phyloP scores from a whole-genome alignment of 306 rosid species.

The Morella rubra region DNA sequence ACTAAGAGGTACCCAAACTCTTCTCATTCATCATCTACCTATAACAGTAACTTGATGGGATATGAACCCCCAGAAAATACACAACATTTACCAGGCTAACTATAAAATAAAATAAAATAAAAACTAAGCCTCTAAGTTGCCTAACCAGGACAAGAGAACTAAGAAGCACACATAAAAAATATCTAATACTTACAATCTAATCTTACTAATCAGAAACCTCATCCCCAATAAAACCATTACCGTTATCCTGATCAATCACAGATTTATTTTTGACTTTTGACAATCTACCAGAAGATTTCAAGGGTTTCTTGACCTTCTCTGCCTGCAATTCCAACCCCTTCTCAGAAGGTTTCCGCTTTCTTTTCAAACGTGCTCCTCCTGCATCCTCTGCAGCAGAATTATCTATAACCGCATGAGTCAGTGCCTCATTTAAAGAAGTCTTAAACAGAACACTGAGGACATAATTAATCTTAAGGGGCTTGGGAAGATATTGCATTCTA shows the following conservation, averaged over 20 bases:
- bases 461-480: background rate
- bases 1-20: background rate
- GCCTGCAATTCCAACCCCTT: conserved; percentile 86
- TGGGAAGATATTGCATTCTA: background rate
- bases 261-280: conserved; percentile 48
- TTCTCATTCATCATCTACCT: background rate
- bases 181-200: background rate
- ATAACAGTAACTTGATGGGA: background rate
- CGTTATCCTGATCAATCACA: conserved; percentile 45
- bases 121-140: conserved; percentile 6
- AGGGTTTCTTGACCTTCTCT: conserved; percentile 63
- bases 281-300: conserved; percentile 48
- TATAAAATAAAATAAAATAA: background rate
- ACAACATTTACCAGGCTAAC: background rate
- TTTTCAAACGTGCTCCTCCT: conserved; percentile 55
- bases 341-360: conserved; percentile 85
- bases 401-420: conserved; percentile 17
- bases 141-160: background rate
- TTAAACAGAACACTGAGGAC: background rate
- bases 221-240: conserved; percentile 48
- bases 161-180: background rate
- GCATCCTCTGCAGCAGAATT: conserved; percentile 53
- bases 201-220: conserved; percentile 52
- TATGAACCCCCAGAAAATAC: background rate
- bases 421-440: conserved; percentile 3